Percentiles rank a stretch among this genome's conserved stretches.
Conservation (phyloP, 2,329 filamentous ascomycete genomes). For the Fusarium globosum region DNA sequence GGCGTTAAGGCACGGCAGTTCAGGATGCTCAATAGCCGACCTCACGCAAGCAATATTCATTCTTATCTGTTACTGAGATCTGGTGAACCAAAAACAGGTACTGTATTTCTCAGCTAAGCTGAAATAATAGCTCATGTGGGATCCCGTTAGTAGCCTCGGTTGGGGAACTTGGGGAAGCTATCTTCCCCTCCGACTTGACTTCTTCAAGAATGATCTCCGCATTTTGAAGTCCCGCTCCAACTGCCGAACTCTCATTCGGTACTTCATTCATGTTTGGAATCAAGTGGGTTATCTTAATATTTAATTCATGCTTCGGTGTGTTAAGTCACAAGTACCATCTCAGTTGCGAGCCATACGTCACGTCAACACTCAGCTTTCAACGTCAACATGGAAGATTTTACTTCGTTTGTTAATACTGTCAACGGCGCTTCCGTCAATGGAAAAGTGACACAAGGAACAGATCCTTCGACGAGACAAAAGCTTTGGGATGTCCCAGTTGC, state of each 20-base stretch:
- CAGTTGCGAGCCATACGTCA: no score
- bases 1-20: neutral
- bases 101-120: neutral
- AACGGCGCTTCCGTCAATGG: neutral
- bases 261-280: neutral
- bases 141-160: neutral
- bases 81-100: neutral
- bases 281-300: neutral
- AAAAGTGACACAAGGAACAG: neutral
- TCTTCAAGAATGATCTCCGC: neutral
- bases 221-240: neutral
- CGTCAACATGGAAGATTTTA: neutral
- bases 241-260: neutral
- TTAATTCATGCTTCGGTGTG: neutral
- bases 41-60: neutral
- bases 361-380: accelerated
- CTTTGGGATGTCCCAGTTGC: slow-evolving; percentile 14
- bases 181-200: neutral
- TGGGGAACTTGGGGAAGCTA: neutral
- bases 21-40: neutral
- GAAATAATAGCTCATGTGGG: neutral
- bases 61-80: neutral
- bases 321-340: neutral
- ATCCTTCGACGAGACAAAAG: slow-evolving; percentile 1
- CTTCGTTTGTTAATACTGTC: neutral